These are phyloP conservation scores for Kwoniella mangroviensis DNA, from an alignment of 768 basidiomycete species.

Conservation along the genomic window DNA sequence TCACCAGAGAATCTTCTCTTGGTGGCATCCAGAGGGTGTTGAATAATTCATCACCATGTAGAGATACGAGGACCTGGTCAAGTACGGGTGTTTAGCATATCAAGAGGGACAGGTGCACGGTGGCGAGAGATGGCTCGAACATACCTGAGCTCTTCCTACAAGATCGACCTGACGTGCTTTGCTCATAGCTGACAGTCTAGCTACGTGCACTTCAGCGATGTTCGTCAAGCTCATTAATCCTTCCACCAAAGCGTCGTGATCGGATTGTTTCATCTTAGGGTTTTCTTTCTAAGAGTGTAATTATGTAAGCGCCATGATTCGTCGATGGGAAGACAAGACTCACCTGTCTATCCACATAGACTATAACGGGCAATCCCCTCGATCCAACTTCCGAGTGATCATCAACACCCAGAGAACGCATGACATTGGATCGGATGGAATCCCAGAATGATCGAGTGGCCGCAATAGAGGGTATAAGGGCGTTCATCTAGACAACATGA, in stretches of 20 bases:
- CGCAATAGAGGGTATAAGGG: conserved; percentile 25
- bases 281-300: conserved; percentile 32
- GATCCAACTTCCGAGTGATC: conserved; percentile 25
- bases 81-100: background rate
- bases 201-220: conserved; percentile 53
- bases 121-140: conserved; percentile 2
- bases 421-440: conserved; percentile 34
- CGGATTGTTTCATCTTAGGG: conserved; percentile 32
- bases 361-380: conserved; percentile 47
- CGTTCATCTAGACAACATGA: conserved; percentile 36
- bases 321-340: conserved; percentile 2
- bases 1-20: conserved; percentile 38
- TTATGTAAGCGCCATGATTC: background rate
- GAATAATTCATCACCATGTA: conserved; percentile 47
- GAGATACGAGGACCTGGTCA: conserved; percentile 45
- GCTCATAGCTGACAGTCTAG: conserved; percentile 43
- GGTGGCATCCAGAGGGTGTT: conserved; percentile 51
- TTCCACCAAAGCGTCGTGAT: conserved; percentile 44
- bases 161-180: conserved; percentile 43
- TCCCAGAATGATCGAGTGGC: conserved; percentile 36
- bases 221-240: conserved; percentile 46
- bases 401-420: conserved; percentile 40
- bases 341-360: conserved; percentile 53
- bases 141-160: conserved; percentile 43
- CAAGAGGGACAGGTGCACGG: background rate